Evolutionary conservation across 2,329 filamentous ascomycete species (phyloP).

Genomic region (Alternaria gansuensis): DNA sequence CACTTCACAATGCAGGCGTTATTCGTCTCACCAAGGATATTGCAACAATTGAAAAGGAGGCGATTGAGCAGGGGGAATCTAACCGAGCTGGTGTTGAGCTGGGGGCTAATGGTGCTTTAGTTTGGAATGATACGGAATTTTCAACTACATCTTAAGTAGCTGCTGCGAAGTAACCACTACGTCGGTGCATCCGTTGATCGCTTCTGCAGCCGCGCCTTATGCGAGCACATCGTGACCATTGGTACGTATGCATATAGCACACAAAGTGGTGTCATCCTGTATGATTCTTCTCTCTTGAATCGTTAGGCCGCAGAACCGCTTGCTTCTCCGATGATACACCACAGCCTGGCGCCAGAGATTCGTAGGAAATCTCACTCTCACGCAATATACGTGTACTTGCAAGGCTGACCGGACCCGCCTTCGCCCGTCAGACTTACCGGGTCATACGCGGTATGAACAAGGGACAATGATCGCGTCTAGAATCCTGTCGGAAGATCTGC

Average conservation of each 20-base stretch:
- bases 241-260: too few species aligned
- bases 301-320: too few species aligned
- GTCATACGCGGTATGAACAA: not conserved
- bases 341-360: not conserved
- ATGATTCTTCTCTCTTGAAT: not conserved
- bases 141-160: not conserved
- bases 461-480: slow-evolving; percentile 2
- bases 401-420: not conserved
- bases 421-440: not conserved
- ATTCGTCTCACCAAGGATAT: too few species aligned
- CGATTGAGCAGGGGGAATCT: too few species aligned
- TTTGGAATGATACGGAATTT: too few species aligned
- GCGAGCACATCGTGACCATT: too few species aligned
- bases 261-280: not conserved
- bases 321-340: too few species aligned
- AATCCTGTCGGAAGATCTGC: not conserved
- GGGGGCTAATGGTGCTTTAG: too few species aligned
- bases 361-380: not conserved
- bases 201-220: not conserved
- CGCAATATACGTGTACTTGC: not conserved
- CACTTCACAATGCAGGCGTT: too few species aligned
- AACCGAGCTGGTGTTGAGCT: too few species aligned
- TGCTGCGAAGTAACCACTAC: not conserved
- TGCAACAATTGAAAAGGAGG: too few species aligned
- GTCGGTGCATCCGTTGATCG: not conserved